Evolutionary conservation across 2,329 filamentous ascomycete genomes (phyloP), one percentile per base, ranked within the genome.

Genomic region (Aspergillus viridinutans): DNA sequence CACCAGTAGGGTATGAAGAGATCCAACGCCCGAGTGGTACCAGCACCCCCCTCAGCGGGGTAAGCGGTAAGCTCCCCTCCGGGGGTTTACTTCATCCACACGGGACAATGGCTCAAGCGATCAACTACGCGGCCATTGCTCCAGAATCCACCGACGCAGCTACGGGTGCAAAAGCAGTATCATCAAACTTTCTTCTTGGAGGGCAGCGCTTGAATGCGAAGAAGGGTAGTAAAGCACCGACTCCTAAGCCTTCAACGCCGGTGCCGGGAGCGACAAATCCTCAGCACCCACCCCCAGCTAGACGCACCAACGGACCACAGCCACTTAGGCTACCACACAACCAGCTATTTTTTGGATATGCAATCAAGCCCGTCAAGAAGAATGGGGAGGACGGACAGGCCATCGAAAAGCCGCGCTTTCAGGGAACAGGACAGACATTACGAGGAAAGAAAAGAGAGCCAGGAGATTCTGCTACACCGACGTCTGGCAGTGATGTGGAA

Each of bases 281-380:
- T 9, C 73, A 77, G 29, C 70, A 82, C 60, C 75, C 78, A 3
- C 70, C 75, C 49, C 72, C 76, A 3, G 65, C 69, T 3, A 72
- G 78, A 51, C 78, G 83, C 59, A 86, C 82, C 14, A 92, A 93
- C 62, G 92, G 92, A 0, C 92, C 93, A 0, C 90, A 94, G 70
- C 92, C 93, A 3, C 81, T 99, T 7, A 84, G 94, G 28, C 74
- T 99, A 52, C 84, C 90, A 0, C 88, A 90, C 0, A 94, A 94
- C 67, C 96, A 97, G 75, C 81, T 99, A 4, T 99, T 99, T 80
- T 96, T 99, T 62, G 94, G 94, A 3, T 99, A 97, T 69, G 89
- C 96, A 68, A 83, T 96, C 70, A 96, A 89, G 73, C 93, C 93
- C 0, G 81, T 95, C 45, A 92, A 91, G 78, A 90, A 90, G 8